phyloP scores from a whole-genome alignment of 129 eudicot genomes.

The Helianthus tuberosus region DNA sequence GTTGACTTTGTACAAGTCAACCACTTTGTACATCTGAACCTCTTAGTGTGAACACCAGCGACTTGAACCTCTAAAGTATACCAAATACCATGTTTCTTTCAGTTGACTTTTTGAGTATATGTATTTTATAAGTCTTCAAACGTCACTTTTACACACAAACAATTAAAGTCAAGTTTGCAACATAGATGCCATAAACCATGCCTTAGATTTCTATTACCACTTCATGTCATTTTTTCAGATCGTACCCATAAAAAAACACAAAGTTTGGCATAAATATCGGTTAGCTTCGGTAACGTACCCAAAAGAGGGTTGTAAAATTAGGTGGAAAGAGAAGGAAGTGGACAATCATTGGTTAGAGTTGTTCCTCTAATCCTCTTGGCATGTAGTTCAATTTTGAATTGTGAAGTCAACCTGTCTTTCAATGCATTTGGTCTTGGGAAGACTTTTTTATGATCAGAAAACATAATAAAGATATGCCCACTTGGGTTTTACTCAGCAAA shows the following conservation, averaged over 20 bases:
- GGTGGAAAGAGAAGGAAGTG: not conserved
- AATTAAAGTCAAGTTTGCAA: not conserved
- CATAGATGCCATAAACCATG: not conserved
- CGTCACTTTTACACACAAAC: not conserved
- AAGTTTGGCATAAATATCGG: not conserved
- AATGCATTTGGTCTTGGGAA: not conserved
- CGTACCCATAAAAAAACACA: not conserved
- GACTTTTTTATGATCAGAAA: not conserved
- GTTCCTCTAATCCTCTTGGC: slow-evolving; percentile 13
- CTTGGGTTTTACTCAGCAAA: not conserved
- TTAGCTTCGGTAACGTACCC: not conserved
- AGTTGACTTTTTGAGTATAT: not conserved
- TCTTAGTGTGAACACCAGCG: slow-evolving; percentile 5
- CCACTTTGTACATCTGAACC: slow-evolving; percentile 15
- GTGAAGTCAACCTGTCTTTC: slow-evolving; percentile 6
- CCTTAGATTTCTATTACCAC: not conserved
- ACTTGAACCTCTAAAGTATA: slow-evolving; percentile 19
- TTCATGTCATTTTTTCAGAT: not conserved
- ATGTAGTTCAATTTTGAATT: slow-evolving; percentile 5
- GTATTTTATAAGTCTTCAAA: not conserved
- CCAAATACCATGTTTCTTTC: not conserved
- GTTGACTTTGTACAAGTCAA: slow-evolving; percentile 5
- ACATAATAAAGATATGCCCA: not conserved
- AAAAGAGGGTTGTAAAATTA: slow-evolving; percentile 1
- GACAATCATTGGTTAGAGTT: not conserved